phyloP scores from a whole-genome alignment of 164 flowering plant species.

The Pachysandra terminalis region DNA sequence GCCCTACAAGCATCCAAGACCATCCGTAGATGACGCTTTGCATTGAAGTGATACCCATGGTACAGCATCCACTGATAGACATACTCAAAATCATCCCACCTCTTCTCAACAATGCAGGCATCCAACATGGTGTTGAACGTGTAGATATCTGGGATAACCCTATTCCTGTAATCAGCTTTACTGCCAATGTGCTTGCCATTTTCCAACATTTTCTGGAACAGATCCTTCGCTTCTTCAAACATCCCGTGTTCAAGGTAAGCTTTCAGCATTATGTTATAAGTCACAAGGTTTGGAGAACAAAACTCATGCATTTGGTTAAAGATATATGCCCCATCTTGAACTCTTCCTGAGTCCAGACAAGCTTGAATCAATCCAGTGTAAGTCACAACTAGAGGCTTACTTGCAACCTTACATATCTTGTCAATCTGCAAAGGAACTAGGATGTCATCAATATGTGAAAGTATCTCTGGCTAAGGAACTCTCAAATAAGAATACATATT shows the following conservation, averaged over 20 bases:
- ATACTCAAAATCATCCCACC: constrained; percentile 74
- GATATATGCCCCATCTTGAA: constrained; percentile 52
- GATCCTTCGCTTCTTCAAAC: constrained; percentile 69
- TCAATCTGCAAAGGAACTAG: constrained; percentile 52
- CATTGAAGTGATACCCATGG: constrained; percentile 66
- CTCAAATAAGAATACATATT: background rate
- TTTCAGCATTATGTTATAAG: constrained; percentile 88
- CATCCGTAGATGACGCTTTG: constrained; percentile 73
- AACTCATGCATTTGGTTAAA: constrained; percentile 63
- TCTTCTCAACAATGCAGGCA: constrained; percentile 45
- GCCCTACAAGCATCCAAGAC: constrained; percentile 70
- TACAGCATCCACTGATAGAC: constrained; percentile 59
- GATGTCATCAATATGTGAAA: background rate
- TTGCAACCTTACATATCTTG: constrained; percentile 89
- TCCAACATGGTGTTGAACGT: constrained; percentile 80
- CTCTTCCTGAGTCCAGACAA: constrained; percentile 60
- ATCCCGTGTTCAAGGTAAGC: constrained; percentile 52
- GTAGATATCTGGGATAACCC: constrained; percentile 58
- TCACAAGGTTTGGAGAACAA: constrained; percentile 80
- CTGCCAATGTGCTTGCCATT: constrained; percentile 25
- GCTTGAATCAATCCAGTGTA: constrained; percentile 93
- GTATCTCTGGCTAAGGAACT: background rate
- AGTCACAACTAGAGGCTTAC: constrained; percentile 86
- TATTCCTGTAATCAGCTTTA: constrained; percentile 34
- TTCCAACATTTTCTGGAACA: constrained; percentile 53